These are phyloP conservation scores for Artomyces pyxidatus DNA, from an alignment of 768 basidiomycete species.

Conservation along the genomic window DNA sequence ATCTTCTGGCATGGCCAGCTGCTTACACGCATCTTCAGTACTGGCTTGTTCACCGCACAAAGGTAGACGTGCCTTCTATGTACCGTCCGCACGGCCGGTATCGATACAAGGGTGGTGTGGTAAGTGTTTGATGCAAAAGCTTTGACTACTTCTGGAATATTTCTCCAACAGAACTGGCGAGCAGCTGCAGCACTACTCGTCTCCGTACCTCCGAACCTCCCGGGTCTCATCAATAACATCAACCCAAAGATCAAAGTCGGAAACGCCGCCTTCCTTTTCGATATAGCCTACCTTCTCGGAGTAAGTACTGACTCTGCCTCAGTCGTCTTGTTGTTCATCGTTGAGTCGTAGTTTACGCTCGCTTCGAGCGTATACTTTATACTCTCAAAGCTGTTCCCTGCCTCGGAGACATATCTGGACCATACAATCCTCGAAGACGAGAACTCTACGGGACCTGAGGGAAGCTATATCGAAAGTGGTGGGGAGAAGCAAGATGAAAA, in stretches of 20 bases:
- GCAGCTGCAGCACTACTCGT: constrained; percentile 60
- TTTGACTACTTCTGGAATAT: neutral
- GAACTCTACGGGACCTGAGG: neutral
- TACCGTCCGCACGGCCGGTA: constrained; percentile 77
- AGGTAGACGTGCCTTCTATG: constrained; percentile 78
- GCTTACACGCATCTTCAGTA: constrained; percentile 37
- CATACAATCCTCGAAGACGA: constrained; percentile 2
- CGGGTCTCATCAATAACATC: constrained; percentile 72
- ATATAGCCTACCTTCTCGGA: constrained; percentile 71
- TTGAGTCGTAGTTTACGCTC: constrained; percentile 5
- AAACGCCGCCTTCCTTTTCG: constrained; percentile 46
- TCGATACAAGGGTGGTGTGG: constrained; percentile 68
- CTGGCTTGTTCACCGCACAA: constrained; percentile 66
- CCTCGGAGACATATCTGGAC: constrained; percentile 12
- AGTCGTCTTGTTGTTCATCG: neutral
- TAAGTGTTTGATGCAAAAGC: constrained; percentile 1
- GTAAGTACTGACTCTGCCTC: constrained; percentile 25
- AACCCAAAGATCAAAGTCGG: constrained; percentile 57
- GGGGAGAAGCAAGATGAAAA: neutral
- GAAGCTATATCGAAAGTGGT: neutral
- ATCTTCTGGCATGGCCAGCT: constrained; percentile 2
- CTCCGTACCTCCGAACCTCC: constrained; percentile 63
- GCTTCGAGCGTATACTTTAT: constrained; percentile 11
- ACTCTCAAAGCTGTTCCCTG: constrained; percentile 12
- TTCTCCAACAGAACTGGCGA: constrained; percentile 64